Evolutionary conservation across 441 rosid species (phyloP).

Genomic region (Mallotus japonicus): DNA sequence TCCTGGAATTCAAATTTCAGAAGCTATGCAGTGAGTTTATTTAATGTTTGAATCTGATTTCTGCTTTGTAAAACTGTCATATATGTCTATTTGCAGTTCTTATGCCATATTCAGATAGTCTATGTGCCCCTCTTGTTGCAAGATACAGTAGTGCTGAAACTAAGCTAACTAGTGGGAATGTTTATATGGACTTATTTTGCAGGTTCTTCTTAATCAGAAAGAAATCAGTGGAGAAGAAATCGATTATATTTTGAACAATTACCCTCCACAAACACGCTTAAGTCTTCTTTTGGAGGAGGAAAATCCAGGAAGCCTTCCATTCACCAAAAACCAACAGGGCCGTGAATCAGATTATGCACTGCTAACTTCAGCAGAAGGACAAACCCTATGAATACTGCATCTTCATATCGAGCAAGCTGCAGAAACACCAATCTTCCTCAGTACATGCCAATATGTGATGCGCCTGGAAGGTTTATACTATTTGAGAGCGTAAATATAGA

Average conservation of each 20-base stretch:
- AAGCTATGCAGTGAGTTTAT: too few species aligned
- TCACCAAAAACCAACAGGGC: constrained; percentile 30
- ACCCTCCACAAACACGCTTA: constrained; percentile 72
- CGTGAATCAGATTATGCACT: constrained; percentile 36
- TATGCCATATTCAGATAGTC: background rate
- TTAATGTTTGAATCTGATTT: background rate
- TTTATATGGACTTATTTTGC: constrained; percentile 25
- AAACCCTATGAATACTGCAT: constrained; percentile 14
- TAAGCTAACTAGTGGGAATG: background rate
- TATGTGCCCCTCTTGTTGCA: background rate
- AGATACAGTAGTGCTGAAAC: background rate
- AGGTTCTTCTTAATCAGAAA: constrained; percentile 75
- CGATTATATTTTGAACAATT: constrained; percentile 62
- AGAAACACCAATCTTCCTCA: background rate
- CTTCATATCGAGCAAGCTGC: background rate
- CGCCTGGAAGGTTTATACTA: background rate
- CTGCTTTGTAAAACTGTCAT: background rate
- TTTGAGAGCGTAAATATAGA: background rate
- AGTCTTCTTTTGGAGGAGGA: constrained; percentile 64
- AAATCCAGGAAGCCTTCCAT: constrained; percentile 68
- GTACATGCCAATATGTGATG: background rate
- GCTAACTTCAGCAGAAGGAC: constrained; percentile 34
- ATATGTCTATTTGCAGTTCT: background rate
- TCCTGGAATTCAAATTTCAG: background rate
- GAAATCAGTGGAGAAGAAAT: constrained; percentile 83